A percentile compares a stretch with the other conserved stretches of the same genome.
These are phyloP conservation scores for Plasmodium berghei DNA, from an alignment of 169 alveolate genomes.

Conservation along the genomic window DNA sequence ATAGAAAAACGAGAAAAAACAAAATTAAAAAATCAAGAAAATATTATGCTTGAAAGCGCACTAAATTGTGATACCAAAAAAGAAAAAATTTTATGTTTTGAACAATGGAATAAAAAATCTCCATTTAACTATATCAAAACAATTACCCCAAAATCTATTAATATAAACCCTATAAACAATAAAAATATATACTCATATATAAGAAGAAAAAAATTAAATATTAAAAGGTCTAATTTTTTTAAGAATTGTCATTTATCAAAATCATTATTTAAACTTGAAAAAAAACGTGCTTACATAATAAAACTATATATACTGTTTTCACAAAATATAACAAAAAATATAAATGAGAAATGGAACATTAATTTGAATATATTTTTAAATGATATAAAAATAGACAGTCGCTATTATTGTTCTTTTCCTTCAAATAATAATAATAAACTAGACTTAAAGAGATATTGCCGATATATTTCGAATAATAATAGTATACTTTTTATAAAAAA, in stretches of 20 bases:
- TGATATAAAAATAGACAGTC: not conserved
- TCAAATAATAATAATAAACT: constrained; percentile 1
- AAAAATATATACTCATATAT: too few relatives aligned
- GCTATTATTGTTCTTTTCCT: not conserved
- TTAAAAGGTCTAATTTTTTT: constrained; percentile 18
- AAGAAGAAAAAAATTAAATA: constrained; percentile 4
- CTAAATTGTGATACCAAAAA: too few relatives aligned
- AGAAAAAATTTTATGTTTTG: too few relatives aligned
- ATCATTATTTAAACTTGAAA: not conserved
- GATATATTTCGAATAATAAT: not conserved
- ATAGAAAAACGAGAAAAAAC: not conserved
- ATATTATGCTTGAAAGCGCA: not conserved
- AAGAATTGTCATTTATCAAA: not conserved
- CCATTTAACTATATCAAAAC: not conserved
- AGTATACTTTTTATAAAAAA: constrained; percentile 2
- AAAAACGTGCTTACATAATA: not conserved
- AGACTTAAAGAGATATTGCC: not conserved
- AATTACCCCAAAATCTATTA: not conserved
- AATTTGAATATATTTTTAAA: not conserved
- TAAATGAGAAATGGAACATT: not conserved
- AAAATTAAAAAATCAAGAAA: not conserved
- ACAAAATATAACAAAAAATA: not conserved
- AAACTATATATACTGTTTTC: constrained; percentile 17
- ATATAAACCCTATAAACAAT: too few relatives aligned
- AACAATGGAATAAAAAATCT: not conserved